phyloP scores from a whole-genome alignment of 2,329 filamentous ascomycete species.

The Gyromitra esculenta region DNA sequence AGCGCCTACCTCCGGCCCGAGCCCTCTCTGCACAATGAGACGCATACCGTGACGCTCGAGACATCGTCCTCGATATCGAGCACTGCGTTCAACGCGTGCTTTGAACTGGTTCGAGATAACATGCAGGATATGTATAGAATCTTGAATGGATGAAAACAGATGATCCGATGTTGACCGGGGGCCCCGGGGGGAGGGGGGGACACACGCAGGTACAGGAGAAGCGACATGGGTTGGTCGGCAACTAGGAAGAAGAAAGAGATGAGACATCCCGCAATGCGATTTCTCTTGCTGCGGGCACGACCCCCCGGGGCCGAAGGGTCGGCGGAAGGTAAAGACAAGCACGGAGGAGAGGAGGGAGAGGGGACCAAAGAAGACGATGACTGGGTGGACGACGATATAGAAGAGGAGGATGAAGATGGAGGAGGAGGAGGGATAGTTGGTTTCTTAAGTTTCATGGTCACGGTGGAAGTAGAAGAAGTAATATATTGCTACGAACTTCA shows the following conservation, averaged over 20 bases:
- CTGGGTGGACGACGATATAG: conserved; percentile 9
- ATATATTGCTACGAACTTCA: conserved; percentile 57
- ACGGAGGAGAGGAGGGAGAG: not conserved
- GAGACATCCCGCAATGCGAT: conserved; percentile 56
- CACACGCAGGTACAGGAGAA: conserved; percentile 44
- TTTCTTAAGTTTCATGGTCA: conserved; percentile 57
- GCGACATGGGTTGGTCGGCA: conserved; percentile 55
- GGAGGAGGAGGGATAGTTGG: conserved; percentile 38
- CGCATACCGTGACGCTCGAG: conserved; percentile 52
- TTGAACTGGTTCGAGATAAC: conserved; percentile 55
- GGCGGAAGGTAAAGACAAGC: not conserved
- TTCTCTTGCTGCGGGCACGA: conserved; percentile 34
- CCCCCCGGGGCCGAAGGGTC: not conserved
- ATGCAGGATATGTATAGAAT: conserved; percentile 53
- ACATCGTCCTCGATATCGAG: conserved; percentile 52
- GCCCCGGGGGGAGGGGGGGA: not conserved
- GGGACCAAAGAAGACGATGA: conserved; percentile 5
- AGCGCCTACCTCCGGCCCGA: conserved; percentile 30
- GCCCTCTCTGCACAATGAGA: conserved; percentile 4
- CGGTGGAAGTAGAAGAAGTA: conserved; percentile 53
- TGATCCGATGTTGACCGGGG: conserved; percentile 1
- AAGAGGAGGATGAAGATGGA: conserved; percentile 5
- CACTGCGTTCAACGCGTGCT: conserved; percentile 52
- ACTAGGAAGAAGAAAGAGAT: conserved; percentile 56
- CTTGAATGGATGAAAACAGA: not conserved